These are phyloP conservation scores for Tausonia pullulans DNA, from an alignment of 1,284 basidiomycete genomes.

Conservation along the genomic window DNA sequence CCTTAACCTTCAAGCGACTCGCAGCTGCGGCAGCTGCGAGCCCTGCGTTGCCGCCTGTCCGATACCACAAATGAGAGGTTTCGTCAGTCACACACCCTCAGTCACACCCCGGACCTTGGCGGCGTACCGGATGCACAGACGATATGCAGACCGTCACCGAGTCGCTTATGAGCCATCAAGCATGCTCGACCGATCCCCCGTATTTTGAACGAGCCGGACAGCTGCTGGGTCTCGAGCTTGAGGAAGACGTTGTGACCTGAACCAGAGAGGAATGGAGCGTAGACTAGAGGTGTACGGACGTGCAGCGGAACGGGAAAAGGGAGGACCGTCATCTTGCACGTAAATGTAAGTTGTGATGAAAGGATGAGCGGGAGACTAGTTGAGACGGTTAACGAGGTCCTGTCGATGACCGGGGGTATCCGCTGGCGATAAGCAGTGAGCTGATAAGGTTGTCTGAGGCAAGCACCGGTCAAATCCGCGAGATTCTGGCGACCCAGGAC, in stretches of 20 bases:
- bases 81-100: too few relatives aligned
- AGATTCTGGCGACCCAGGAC: too few relatives aligned
- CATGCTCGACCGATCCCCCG: background rate
- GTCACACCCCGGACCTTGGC: too few relatives aligned
- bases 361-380: too few relatives aligned
- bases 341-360: too few relatives aligned
- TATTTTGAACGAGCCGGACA: background rate
- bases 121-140: background rate
- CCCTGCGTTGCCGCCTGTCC: background rate
- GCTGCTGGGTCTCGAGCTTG: background rate
- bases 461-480: too few relatives aligned
- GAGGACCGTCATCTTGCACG: too few relatives aligned
- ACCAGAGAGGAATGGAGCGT: background rate
- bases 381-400: too few relatives aligned
- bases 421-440: too few relatives aligned
- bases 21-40: background rate
- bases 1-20: background rate
- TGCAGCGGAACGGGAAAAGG: too few relatives aligned
- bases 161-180: background rate
- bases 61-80: background rate
- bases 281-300: background rate
- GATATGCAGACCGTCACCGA: background rate
- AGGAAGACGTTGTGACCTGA: background rate
- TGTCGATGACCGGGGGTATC: too few relatives aligned
- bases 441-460: too few relatives aligned